Evolutionary conservation across 1,139 yeast species (phyloP), one percentile per base, ranked within the genome.

Genomic region (Debaryomyces coudertii): DNA sequence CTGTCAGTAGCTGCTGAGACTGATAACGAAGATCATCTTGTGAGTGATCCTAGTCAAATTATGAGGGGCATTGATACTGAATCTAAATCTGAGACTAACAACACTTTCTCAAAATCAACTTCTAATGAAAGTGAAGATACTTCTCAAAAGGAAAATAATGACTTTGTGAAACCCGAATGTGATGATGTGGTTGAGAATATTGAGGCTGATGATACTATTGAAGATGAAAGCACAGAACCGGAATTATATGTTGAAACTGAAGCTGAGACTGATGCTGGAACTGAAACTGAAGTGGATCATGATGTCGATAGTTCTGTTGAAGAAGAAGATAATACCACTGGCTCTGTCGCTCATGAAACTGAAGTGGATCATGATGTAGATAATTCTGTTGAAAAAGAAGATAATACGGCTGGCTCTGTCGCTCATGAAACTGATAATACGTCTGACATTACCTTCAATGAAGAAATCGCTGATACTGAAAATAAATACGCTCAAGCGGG

Each of bases 341-440:
- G 30, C 11, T 46, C 20, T 16, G 47, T 30, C 5, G 41, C 36
- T 20, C 42, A 39, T 23, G 40, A 25, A 28, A 27, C 23, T n/a
- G 40, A n/a, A n/a, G n/a, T 43, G 5, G 49, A 45, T 5, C 43
- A 44, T 12, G 47, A 30, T 15, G 44, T 29, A 16, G 41, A n/a
- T n/a, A n/a, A n/a, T n/a, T n/a, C n/a, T n/a, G n/a, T 33, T 15
- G 49, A 38, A 31, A 35, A 40, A 25, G 50, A 48, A 28, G 44
- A 43, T 28, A 41, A 23, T 16, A 38, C 44, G 12, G 45, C 40
- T 28, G 42, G 18, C 5, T 15, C 20, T 16, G 47, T 30, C 5
- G 41, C 36, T 20, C 42, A 39, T 23, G 40, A 25, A 28, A 27
- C 23, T n/a, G 40, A n/a, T n/a, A 44, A 38, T 30, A 35, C 30